phyloP scores from a whole-genome alignment of 495 filamentous ascomycete genomes.

The Bacidia rubella region DNA sequence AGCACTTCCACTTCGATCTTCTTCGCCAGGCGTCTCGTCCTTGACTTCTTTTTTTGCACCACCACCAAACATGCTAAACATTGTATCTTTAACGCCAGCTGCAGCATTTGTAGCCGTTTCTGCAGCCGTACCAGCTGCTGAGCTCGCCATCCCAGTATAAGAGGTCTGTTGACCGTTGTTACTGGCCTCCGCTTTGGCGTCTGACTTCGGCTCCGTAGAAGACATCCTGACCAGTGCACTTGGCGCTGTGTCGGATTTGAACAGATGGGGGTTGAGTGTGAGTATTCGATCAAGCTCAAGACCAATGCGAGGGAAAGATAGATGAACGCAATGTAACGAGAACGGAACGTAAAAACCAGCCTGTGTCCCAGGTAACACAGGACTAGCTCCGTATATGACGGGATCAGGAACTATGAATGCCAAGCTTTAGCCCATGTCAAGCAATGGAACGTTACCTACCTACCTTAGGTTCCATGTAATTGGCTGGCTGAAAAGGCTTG shows the following conservation, averaged over 20 bases:
- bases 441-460: not conserved
- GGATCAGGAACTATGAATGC: too few relatives aligned
- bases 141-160: slow-evolving; percentile 24
- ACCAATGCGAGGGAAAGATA: too few relatives aligned
- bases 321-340: too few relatives aligned
- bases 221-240: not conserved
- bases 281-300: not conserved
- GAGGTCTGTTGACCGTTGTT: slow-evolving; percentile 9
- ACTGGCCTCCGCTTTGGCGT: not conserved
- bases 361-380: too few relatives aligned
- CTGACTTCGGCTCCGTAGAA: not conserved
- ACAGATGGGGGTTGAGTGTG: not conserved
- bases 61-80: slow-evolving; percentile 98
- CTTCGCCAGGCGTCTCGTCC: slow-evolving; percentile 64
- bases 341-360: too few relatives aligned
- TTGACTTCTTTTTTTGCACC: slow-evolving; percentile 72
- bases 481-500: too few relatives aligned
- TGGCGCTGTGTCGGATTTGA: not conserved
- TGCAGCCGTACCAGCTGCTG: slow-evolving; percentile 25
- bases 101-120: slow-evolving; percentile 34
- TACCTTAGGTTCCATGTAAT: too few relatives aligned
- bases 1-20: slow-evolving; percentile 73
- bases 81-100: slow-evolving; percentile 49
- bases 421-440: not conserved
- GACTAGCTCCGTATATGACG: too few relatives aligned